Conservation (phyloP, 371 early-diverging fungal species). For the Coemansia sp. region DNA sequence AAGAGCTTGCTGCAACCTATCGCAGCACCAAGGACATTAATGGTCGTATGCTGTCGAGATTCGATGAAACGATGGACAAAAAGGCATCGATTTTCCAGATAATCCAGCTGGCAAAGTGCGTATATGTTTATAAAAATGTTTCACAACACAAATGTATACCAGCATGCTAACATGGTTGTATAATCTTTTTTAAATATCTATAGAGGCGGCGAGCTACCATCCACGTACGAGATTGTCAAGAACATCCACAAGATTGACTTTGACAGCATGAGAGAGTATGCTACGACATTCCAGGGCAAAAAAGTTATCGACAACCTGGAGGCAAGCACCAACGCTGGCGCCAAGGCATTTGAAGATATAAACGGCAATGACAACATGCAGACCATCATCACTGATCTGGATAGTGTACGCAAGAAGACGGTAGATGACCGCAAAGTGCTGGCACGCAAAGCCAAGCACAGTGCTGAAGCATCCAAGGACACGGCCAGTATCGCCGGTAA, state of each 20-base stretch:
- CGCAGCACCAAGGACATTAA: conserved; percentile 25
- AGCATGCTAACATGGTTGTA: neutral
- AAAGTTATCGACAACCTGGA: conserved; percentile 35
- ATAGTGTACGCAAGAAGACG: conserved; percentile 27
- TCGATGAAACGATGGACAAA: conserved; percentile 19
- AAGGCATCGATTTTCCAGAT: conserved; percentile 20
- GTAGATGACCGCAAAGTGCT: conserved; percentile 37
- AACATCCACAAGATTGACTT: conserved; percentile 23
- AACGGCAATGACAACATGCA: conserved; percentile 42
- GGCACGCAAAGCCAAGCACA: conserved; percentile 20
- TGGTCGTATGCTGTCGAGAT: conserved; percentile 17
- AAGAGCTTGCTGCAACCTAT: conserved; percentile 44
- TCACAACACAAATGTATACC: neutral
- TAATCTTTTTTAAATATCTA: neutral
- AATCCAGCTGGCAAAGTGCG: conserved; percentile 17
- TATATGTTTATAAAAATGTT: neutral
- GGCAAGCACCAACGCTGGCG: conserved; percentile 19
- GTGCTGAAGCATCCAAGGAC: conserved; percentile 15
- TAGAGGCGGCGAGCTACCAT: conserved; percentile 27
- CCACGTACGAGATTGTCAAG: conserved; percentile 17
- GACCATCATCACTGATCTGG: conserved; percentile 18
- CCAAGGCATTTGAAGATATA: conserved; percentile 34
- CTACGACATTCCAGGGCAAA: conserved; percentile 40
- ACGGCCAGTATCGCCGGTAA: conserved; percentile 23
- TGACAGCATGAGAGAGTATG: conserved; percentile 27